Conservation (phyloP, 179 eudicot genomes). For the Heliamphora ciliata region DNA sequence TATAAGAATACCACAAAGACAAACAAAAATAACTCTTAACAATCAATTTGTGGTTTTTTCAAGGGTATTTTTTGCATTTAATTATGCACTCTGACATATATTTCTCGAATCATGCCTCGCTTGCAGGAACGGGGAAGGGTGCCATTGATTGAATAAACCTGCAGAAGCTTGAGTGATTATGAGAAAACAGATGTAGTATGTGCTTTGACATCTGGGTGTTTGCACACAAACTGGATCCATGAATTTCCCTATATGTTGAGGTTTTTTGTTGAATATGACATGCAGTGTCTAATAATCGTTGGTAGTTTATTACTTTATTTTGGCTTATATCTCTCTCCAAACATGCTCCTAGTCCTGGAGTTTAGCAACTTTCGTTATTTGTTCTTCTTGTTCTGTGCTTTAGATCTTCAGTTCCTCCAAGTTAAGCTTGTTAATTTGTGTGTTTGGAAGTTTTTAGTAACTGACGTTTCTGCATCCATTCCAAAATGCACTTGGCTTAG, state of each 20-base stretch:
- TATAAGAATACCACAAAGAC: too few relatives aligned
- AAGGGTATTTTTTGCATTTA: not conserved
- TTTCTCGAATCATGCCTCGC: not conserved
- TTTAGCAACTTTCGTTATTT: not conserved
- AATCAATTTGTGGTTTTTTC: not conserved
- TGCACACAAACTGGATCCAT: not conserved
- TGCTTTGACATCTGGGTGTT: not conserved
- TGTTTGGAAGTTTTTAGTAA: not conserved
- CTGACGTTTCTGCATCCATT: slow-evolving; percentile 11
- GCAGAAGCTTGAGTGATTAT: not conserved
- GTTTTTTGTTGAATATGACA: not conserved
- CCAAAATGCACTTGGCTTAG: slow-evolving; percentile 5
- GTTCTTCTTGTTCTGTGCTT: not conserved
- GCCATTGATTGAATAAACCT: not conserved
- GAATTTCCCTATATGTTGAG: not conserved
- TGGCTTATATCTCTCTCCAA: not conserved
- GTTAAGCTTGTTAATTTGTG: not conserved
- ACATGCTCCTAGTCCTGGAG: not conserved
- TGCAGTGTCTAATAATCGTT: not conserved
- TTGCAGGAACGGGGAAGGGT: not conserved
- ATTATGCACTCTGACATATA: not conserved
- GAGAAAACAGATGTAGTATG: not conserved
- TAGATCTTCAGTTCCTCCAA: not conserved
- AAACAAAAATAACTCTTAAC: not conserved
- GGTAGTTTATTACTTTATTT: not conserved